Base-by-base conservation (phyloP, 495 filamentous ascomycete species). In the Sordaria brevicollis region DNA sequence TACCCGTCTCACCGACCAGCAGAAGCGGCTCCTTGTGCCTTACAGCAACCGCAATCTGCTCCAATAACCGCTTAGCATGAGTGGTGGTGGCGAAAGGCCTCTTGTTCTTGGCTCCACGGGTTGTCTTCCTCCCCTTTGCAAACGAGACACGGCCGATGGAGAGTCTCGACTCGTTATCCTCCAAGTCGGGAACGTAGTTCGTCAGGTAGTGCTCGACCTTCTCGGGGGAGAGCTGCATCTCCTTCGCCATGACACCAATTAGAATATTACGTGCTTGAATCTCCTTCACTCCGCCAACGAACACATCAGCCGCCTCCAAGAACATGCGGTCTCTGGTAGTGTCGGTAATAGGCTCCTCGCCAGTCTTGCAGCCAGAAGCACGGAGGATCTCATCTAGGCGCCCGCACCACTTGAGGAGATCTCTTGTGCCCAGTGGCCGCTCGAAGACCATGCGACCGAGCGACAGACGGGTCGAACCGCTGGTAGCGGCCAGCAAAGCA, bases 1-100 rank as follows among this genome's bases (percentile, higher is more conserved):
- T 97, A 80, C 96, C 96, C 3, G 96, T 99, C 81, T 99, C 96
- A 71, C 96, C 96, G 39, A 99, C 95, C 66, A 99, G 87, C 34
- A 99, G 81, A 9, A 96, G 86, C 2, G 96, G 95, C 76, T 99
- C 96, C 4, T 88, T 86, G 78, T 93, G 88, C 69, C 90, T 87
- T 15, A 97, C 86, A 1, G 93, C 89, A 35, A 91, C 89, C 5
- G 91, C 89, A 70, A 97, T 90, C 77, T 94, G 92, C 76, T 99
- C 95, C 71, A 98, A 81, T 10, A 92, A 78, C 68, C 89, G 82
- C 66, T 86, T 84, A 0, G 90, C 90, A 75, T 92, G 90, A 29
- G 81, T 85, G n/a, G 91, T 93, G 17, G 85, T 89, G 19, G 92
- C 90, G 72, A 94, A 94, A 0, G 89, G 88, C 66, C 85, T 79